Evolutionary conservation across 176 grass and related monocot genomes (phyloP), one percentile per base, ranked within the genome.

Genomic region (Calamus simplicifolius): DNA sequence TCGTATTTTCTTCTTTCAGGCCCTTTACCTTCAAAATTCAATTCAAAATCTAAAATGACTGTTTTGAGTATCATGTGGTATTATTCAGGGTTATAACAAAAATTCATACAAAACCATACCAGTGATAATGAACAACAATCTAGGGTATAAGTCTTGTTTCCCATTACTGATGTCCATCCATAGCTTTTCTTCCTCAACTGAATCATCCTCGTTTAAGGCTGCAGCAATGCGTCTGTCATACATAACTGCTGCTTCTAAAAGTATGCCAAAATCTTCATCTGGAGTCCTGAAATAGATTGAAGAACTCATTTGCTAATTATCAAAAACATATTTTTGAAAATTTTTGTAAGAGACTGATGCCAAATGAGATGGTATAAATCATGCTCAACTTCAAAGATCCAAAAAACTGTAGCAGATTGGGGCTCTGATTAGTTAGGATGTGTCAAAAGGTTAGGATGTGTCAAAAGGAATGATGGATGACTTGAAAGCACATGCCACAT

Each of bases 211-310:
- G 64, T 75, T 80, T 73, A 93, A 68, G 56, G 73, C 60, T 49
- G 81, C 85, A 68, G 88, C 82, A 71, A 89, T 81, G 61, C 94
- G 78, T 61, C 94, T 88, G 71, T 98, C 94, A 5, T 98, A 98
- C 84, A 93, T 89, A 50, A 99, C 25, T 66, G 94, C 81, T 65
- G 94, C 94, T 85, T 99, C 81, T 52, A 99, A 64, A 81, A 99
- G 94, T 70, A 93, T 86, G 64, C 81, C 82, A 65, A 99, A 99
- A 93, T 99, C 88, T 68, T 99, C 94, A 68, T 99, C 94, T 35
- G 75, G 79, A 28, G 94, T 93, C 94, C 94, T 99, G 76, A 35
- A 63, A 81, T 63, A 69, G 56, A 85, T 13, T 14, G 16, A 19
- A 62, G 51, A 27, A 16, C 58, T 71, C 18, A 13, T 52, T 64